These are phyloP conservation scores for Phyllostachys edulis DNA, from an alignment of 176 grass and related monocot genomes.

Conservation along the genomic window DNA sequence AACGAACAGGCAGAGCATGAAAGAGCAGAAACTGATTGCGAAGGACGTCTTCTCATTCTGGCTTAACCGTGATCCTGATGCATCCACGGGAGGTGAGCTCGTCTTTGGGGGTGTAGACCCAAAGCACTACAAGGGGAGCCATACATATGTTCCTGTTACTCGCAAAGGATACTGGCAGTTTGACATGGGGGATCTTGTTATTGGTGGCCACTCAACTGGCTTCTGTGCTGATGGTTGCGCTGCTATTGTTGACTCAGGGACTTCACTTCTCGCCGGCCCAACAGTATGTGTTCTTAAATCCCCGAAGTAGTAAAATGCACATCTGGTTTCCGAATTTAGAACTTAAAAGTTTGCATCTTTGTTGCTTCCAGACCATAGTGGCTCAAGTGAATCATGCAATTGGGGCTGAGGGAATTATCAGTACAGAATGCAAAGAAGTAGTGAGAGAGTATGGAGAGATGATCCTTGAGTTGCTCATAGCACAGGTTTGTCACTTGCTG, in stretches of 20 bases:
- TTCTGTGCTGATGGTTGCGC: constrained; percentile 80
- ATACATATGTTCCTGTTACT: constrained; percentile 86
- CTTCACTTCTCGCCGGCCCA: constrained; percentile 79
- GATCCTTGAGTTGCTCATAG: constrained; percentile 74
- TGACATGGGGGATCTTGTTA: constrained; percentile 74
- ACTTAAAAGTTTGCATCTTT: constrained; percentile 25
- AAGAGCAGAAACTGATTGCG: constrained; percentile 62
- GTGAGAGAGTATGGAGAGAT: constrained; percentile 80
- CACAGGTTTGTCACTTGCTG: constrained; percentile 48
- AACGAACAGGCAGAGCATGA: constrained; percentile 81
- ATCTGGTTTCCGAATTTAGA: not conserved
- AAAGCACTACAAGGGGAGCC: constrained; percentile 68
- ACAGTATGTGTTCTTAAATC: constrained; percentile 58
- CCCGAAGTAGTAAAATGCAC: not conserved
- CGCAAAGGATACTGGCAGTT: constrained; percentile 93
- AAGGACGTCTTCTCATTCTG: constrained; percentile 92
- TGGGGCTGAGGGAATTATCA: too few relatives aligned
- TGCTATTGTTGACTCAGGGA: constrained; percentile 94
- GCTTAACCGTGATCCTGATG: constrained; percentile 82
- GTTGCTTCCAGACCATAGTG: constrained; percentile 52
- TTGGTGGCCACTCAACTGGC: constrained; percentile 57
- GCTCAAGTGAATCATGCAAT: constrained; percentile 93
- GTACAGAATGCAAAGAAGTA: constrained; percentile 89
- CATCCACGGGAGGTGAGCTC: constrained; percentile 67
- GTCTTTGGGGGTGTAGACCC: constrained; percentile 82